These are phyloP conservation scores for Fraxinus baroniana DNA, from an alignment of 305 asterid species.

Conservation along the genomic window DNA sequence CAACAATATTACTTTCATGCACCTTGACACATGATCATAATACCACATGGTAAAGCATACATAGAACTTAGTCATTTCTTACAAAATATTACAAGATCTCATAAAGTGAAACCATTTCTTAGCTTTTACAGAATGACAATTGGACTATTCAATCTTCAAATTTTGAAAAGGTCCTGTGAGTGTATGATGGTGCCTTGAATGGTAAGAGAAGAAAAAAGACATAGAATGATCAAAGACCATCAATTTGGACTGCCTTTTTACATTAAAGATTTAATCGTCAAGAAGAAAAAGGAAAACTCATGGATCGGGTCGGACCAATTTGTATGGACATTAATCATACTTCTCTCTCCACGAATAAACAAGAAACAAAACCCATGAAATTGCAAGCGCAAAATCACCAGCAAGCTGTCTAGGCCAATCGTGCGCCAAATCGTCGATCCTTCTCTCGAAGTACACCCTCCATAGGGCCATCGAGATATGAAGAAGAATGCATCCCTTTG, in stretches of 20 bases:
- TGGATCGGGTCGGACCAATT: not conserved
- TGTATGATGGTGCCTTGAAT: not conserved
- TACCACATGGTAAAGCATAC: not conserved
- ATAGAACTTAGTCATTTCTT: not conserved
- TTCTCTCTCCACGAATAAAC: conserved; percentile 64
- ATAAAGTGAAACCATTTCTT: not conserved
- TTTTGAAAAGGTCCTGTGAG: not conserved
- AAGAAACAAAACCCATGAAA: conserved; percentile 66
- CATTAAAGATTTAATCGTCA: not conserved
- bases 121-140: not conserved
- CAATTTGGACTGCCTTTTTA: not conserved
- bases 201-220: not conserved
- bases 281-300: not conserved
- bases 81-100: not conserved
- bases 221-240: not conserved
- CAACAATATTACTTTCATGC: not conserved
- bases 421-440: conserved; percentile 54
- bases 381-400: conserved; percentile 61
- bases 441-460: conserved; percentile 66
- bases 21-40: not conserved
- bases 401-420: conserved; percentile 68
- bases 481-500: conserved; percentile 52
- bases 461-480: conserved; percentile 59
- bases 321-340: conserved; percentile 36
- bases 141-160: not conserved